phyloP scores from a whole-genome alignment of 1,139 yeast genomes.

The Geotrichum fermentans region DNA sequence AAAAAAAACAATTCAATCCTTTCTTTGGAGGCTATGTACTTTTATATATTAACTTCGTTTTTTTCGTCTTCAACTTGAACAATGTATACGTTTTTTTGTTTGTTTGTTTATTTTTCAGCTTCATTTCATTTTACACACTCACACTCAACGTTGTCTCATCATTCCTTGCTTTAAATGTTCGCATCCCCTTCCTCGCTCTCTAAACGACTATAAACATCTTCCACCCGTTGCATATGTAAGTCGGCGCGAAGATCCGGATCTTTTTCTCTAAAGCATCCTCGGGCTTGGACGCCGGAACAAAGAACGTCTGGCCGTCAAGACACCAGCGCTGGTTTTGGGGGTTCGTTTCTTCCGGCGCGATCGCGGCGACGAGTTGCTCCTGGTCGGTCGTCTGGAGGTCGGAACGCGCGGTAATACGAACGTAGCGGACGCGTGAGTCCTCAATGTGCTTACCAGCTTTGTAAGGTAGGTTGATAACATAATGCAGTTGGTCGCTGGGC shows the following conservation, averaged over 20 bases:
- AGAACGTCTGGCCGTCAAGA: constrained; percentile 30
- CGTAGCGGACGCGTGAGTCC: constrained; percentile 30
- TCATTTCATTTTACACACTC: no score
- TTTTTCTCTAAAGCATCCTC: constrained; percentile 21
- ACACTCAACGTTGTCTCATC: no score
- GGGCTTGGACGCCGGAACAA: constrained; percentile 22
- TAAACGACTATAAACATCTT: constrained; percentile 27
- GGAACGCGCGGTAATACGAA: neutral
- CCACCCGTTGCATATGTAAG: constrained; percentile 33
- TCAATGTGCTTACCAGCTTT: constrained; percentile 51
- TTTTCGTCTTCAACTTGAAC: neutral
- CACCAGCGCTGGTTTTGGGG: constrained; percentile 15
- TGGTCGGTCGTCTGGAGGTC: constrained; percentile 26
- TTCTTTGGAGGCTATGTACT: no score
- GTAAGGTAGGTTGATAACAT: constrained; percentile 57
- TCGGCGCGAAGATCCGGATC: constrained; percentile 27
- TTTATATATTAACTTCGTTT: no score
- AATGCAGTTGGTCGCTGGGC: constrained; percentile 41
- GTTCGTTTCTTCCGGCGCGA: constrained; percentile 1
- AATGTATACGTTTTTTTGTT: no score
- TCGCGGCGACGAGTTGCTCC: constrained; percentile 14
- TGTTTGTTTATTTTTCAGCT: no score
- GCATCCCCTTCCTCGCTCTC: neutral
- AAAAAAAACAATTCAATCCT: neutral
- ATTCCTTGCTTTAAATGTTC: no score